phyloP scores from a whole-genome alignment of 495 filamentous ascomycete species.

The Lasiosphaeria ovina region DNA sequence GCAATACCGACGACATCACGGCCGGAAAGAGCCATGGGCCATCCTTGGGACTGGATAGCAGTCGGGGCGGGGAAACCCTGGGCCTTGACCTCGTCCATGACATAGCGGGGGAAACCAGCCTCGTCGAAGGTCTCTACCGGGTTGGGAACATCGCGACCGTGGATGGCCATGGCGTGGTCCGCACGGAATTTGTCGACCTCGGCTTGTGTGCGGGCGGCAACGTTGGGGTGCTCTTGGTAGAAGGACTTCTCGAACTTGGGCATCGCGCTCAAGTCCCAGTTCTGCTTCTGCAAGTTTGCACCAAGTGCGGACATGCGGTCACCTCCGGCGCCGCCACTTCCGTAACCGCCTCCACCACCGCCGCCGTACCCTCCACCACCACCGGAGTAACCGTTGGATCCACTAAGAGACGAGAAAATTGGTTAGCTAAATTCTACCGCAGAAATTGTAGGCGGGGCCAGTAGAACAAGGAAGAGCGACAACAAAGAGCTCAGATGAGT shows the following conservation, averaged over 20 bases:
- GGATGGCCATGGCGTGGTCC: slow-evolving; percentile 73
- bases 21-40: slow-evolving; percentile 98
- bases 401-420: slow-evolving; percentile 19
- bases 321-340: slow-evolving; percentile 59
- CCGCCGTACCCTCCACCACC: slow-evolving; percentile 50
- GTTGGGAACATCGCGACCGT: slow-evolving; percentile 76
- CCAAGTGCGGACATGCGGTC: slow-evolving; percentile 95
- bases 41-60: slow-evolving; percentile 96
- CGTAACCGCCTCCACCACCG: slow-evolving; percentile 53
- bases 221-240: slow-evolving; percentile 89
- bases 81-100: slow-evolving; percentile 96
- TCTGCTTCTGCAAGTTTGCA: slow-evolving; percentile 76
- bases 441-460: too few species aligned
- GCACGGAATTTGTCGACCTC: slow-evolving; percentile 87
- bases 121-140: slow-evolving; percentile 97
- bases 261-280: slow-evolving; percentile 75
- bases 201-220: slow-evolving; percentile 66
- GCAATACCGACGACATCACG: slow-evolving; percentile 99
- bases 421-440: slow-evolving; percentile 20
- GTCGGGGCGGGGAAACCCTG: slow-evolving; percentile 92
- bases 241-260: slow-evolving; percentile 99
- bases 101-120: slow-evolving; percentile 92
- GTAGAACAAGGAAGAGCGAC: too few species aligned
- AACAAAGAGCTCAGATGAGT: too few species aligned
- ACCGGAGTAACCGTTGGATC: slow-evolving; percentile 32